These are phyloP conservation scores for Diatrype stigma DNA, from an alignment of 2,329 filamentous ascomycete genomes.

Conservation along the genomic window DNA sequence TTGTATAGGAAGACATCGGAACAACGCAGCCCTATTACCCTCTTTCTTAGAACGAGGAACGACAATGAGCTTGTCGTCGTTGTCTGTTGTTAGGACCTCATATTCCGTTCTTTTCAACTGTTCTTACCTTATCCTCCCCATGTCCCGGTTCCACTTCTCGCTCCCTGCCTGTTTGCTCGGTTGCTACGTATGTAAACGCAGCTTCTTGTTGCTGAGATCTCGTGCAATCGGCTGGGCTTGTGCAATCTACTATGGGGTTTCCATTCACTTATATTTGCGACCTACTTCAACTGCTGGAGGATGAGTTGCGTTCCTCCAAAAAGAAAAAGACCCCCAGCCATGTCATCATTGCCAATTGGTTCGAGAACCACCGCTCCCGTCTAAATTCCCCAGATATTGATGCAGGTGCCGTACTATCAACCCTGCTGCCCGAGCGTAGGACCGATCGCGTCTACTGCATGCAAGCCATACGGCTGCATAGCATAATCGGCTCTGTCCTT, in stretches of 20 bases:
- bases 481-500: conserved; percentile 65
- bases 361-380: conserved; percentile 53
- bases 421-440: conserved; percentile 70
- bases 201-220: not conserved
- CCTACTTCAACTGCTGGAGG: conserved; percentile 65
- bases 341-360: conserved; percentile 60
- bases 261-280: conserved; percentile 69
- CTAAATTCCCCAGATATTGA: conserved; percentile 56
- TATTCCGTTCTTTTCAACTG: not conserved
- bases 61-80: not conserved
- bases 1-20: not conserved
- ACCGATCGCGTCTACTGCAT: conserved; percentile 76
- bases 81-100: not conserved
- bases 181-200: too few relatives aligned
- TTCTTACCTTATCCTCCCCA: not conserved
- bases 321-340: conserved; percentile 27
- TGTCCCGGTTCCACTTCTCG: not conserved
- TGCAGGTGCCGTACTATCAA: conserved; percentile 64
- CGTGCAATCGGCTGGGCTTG: not conserved
- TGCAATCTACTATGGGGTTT: conserved; percentile 44
- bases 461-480: conserved; percentile 56
- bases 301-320: conserved; percentile 28
- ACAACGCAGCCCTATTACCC: not conserved
- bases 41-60: not conserved
- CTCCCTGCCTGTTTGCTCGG: not conserved